Base-by-base conservation (phyloP, 805 yeast genomes). In the Metschnikowia hibisci region DNA sequence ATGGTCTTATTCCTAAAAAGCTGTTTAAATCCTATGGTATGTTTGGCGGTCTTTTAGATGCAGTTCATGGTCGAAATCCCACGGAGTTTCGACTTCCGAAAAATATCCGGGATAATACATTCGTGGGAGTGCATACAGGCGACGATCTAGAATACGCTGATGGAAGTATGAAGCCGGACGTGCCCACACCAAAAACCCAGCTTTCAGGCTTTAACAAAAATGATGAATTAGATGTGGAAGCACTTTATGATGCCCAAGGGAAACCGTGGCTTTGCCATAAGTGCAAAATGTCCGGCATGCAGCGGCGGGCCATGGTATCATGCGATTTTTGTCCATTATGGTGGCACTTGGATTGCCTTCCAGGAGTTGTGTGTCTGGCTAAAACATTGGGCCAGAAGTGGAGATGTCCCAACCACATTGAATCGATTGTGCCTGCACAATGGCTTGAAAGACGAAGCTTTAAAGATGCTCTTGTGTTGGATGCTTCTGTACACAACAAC, bases 381-480 rank as follows among this genome's bases (percentile, higher is more conserved):
- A 87, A 87, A 54, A 80, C 83, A 32, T 59, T 86, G 34, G 95
- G 93, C 2, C 71, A 73, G 34, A 86, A 82, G 61, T 91, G 96
- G 98, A 81, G 78, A 66, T 93, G 96, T 62, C 98, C 96, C 2
- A 83, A 85, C 52, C 97, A 88, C 65, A 78, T 80, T 15, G 84
- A 76, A 36, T 69, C 63, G 32, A 61, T 77, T 16, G 49, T 73
- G n/a, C 71, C 71, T 25, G 52, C 69, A 11, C 65, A 72, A 43
- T 49, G 66, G 44, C 53, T 51, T 39, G 58, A 57, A 25, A 53
- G 62, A 41, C 65, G 88, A 40, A 69, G 74, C 55, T 70, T 76
- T 51, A 76, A 71, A 51, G 76, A 73, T 50, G 78, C 78, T 34
- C 62, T 71, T 4, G 64, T 74, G 18, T 58, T 81, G 6, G 85